Base-by-base conservation (phyloP, 768 basidiomycete species). In the Lentinula guzmanii region DNA sequence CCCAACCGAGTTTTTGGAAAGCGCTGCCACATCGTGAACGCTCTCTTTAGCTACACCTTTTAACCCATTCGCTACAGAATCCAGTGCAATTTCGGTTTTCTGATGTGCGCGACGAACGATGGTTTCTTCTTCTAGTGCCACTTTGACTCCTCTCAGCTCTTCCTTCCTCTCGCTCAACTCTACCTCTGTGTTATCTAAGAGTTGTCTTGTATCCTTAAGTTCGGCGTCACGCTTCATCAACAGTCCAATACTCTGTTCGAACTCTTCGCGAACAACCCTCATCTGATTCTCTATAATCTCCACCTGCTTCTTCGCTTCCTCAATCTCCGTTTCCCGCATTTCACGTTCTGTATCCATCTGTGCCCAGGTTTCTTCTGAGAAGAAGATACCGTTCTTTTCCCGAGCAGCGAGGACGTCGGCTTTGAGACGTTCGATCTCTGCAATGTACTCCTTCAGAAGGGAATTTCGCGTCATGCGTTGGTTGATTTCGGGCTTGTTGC, bases 351-450 rank as follows among this genome's bases (percentile, higher is more conserved):
- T 77, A 7, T 74, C 84, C 75, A 96, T 82, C 70, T 95, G 87
- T 52, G 82, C 84, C 94, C 94, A 98, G 2, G 86, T 87, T 66
- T 98, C 95, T 66, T 92, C 86, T 0, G 93, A 89, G 71, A 98
- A 89, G 72, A 89, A 97, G 39, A 98, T 92, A 7, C 97, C 97
- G 67, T 96, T 95, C 80, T 96, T 96, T 74, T 97, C 95, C 41
- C 95, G 83, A 5, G 95, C 91, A 6, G 97, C 95, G 0, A 93
- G 75, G 50, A 96, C 78, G 66, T 98, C 95, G 0, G 86, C 86
- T 71, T 96, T 96, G 42, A 98, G 80, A 5, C 93, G 85, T 67
- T 96, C 94, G 51, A 98, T 97, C 73, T 98, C 97, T 11, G 81
- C 85, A 42, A 96, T 82, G 67, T 96, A 98, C 71, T 98, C 95